Evolutionary conservation across 805 yeast species (phyloP).

Genomic region (Pichia californica): DNA sequence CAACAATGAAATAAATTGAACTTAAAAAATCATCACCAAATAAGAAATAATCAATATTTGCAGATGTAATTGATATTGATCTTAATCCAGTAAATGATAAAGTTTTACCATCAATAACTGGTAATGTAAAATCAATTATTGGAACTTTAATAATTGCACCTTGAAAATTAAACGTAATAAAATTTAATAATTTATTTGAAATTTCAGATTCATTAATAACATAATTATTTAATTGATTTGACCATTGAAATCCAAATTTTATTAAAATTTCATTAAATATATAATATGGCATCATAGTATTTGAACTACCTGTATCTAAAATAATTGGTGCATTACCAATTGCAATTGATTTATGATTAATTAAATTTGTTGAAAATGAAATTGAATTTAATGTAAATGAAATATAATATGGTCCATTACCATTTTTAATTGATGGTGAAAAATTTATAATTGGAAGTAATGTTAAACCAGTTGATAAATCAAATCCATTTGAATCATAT

Average conservation of each 20-base stretch:
- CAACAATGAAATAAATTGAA: conserved; percentile 48
- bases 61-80: conserved; percentile 1
- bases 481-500: conserved; percentile 43
- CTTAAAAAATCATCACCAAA: conserved; percentile 51
- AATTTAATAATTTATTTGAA: conserved; percentile 6
- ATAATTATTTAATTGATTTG: conserved; percentile 36
- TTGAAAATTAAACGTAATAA: conserved; percentile 43
- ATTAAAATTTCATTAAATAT: conserved; percentile 20
- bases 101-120: conserved; percentile 11
- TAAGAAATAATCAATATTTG: conserved; percentile 30
- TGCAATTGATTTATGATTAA: conserved; percentile 11
- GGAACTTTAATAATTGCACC: conserved; percentile 49
- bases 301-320: conserved; percentile 51
- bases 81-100: conserved; percentile 9
- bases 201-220: conserved; percentile 34
- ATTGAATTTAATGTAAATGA: conserved; percentile 38
- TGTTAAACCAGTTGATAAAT: conserved; percentile 37
- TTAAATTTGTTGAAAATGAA: conserved; percentile 22
- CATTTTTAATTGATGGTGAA: conserved; percentile 25
- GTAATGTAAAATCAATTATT: conserved; percentile 20
- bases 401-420: conserved; percentile 28
- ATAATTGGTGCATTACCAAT: conserved; percentile 29
- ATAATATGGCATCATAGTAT: conserved; percentile 36
- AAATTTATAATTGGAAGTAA: conserved; percentile 14
- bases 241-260: conserved; percentile 36